Evolutionary conservation across 805 yeast genomes (phyloP), one percentile per base, ranked within the genome.

Genomic region (Pichia occidentalis): DNA sequence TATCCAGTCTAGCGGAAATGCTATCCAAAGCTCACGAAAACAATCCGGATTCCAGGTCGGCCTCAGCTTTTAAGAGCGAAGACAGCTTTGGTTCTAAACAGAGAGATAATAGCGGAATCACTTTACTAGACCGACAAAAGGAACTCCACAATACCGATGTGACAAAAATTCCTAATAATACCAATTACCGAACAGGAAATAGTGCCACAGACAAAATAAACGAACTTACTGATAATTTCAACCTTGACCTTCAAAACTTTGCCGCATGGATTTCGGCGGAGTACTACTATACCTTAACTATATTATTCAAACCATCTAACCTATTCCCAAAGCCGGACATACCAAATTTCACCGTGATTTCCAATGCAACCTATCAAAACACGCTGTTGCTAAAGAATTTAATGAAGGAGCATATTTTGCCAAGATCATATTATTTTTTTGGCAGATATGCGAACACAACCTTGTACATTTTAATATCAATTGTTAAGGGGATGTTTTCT

Each of bases 221-320:
- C 5, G 19, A 21, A 3, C 4, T 17, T 5, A 29, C 26, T 5
- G 24, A 18, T 8, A 18, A 9, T 34, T 39, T 33, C 31, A 40
- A 23, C 16, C 32, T 48, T 16, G 47, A 56, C 2, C 54, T 60
- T 27, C 58, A 56, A 24, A 55, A 52, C 2, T 59, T 61, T 7
- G 54, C 60, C 1, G 52, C 60, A 2, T 66, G 70, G 70, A 54
- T 58, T 29, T 47, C 57, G 3, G 56, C 63, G 48, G 57, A 73
- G 34, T 71, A 73, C 43, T 67, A 72, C 30, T 71, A 71, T 37
- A 49, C 69, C 22, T 61, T 71, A 32, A 65, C 68, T 34, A 47
- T 68, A 40, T 48, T 73, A 5, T 73, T 71, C 45, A 60, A 74
- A 36, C 77, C 77, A 5, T 70, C 75, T 4, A 65, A 65, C 28